Evolutionary conservation across 2,329 filamentous ascomycete genomes (phyloP).

Genomic region (Venturia effusa): DNA sequence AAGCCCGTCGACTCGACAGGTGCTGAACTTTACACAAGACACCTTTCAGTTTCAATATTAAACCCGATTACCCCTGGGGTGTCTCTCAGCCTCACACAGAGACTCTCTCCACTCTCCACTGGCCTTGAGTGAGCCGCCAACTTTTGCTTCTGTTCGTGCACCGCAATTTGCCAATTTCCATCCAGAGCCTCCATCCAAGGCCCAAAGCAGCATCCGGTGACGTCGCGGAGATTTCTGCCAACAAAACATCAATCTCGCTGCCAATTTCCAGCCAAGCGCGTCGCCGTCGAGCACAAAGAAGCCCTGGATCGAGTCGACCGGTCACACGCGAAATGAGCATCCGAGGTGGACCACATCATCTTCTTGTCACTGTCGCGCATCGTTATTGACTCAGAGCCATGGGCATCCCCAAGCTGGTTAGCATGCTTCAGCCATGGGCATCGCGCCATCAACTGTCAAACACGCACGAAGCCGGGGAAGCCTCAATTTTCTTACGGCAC

Average conservation of each 20-base stretch:
- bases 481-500: not conserved
- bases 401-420: not conserved
- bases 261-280: too few relatives aligned
- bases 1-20: not conserved
- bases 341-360: not conserved
- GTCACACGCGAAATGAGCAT: not conserved
- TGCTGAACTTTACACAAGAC: not conserved
- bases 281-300: not conserved
- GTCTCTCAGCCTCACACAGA: not conserved
- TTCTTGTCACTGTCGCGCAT: not conserved
- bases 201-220: not conserved
- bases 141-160: not conserved
- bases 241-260: not conserved
- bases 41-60: too few relatives aligned
- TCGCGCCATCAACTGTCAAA: not conserved
- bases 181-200: not conserved
- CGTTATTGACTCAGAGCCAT: not conserved
- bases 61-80: not conserved
- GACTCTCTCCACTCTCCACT: not conserved
- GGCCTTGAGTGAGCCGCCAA: not conserved
- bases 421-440: constrained; percentile 1
- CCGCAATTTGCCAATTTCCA: not conserved
- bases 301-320: not conserved
- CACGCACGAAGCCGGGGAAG: not conserved
- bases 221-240: not conserved